Evolutionary conservation across 2,329 filamentous ascomycete genomes (phyloP).

Genomic region (Aspergillus fischeri): DNA sequence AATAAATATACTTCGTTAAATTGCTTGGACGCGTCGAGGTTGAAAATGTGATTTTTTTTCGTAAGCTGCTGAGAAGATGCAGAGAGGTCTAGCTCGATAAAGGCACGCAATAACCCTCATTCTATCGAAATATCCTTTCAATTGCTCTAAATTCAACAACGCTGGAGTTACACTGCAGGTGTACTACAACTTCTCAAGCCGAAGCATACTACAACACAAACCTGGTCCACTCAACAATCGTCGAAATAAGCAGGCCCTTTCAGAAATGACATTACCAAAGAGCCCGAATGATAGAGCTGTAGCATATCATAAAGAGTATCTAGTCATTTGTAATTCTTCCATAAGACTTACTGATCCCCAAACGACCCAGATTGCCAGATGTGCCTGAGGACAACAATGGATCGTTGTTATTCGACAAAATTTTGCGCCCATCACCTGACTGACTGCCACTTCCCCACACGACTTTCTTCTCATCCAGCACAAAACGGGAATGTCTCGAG

Average conservation of each 20-base stretch:
- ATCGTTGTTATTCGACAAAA: slow-evolving; percentile 11
- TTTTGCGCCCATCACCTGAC: slow-evolving; percentile 29
- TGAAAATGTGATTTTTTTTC: background rate
- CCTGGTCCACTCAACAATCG: background rate
- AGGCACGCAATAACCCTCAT: background rate
- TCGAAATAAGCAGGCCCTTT: background rate
- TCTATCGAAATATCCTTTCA: background rate
- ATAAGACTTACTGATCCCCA: background rate
- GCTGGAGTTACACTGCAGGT: background rate
- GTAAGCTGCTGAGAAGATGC: background rate
- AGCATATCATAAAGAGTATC: background rate
- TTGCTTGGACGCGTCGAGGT: no score
- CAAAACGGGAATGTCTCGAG: background rate
- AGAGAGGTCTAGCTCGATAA: background rate
- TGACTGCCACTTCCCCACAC: slow-evolving; percentile 14
- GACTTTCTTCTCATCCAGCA: background rate
- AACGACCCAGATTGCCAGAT: background rate
- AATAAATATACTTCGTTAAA: background rate
- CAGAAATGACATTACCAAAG: background rate
- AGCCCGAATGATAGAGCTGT: background rate
- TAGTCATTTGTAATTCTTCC: background rate
- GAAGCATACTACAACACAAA: background rate
- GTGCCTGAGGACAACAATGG: slow-evolving; percentile 1
- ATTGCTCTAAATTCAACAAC: background rate
- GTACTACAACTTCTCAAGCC: background rate